Conservation (phyloP, 768 basidiomycete species). For the Boletus tomentosulus region DNA sequence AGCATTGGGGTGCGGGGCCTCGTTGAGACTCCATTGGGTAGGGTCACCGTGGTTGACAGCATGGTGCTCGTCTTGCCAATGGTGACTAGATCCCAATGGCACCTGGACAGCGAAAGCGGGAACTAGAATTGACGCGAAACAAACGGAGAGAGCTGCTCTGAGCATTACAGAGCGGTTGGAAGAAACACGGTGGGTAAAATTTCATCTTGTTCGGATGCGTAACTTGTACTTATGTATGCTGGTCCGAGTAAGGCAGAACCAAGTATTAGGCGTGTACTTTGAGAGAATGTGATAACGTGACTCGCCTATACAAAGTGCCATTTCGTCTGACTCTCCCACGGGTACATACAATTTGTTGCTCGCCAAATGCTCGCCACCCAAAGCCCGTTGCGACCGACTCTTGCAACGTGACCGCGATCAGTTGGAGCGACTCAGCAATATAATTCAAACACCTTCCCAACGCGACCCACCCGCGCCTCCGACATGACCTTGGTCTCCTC, state of each 20-base stretch:
- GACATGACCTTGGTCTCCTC: slow-evolving; percentile 17
- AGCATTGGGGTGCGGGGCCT: slow-evolving; percentile 22
- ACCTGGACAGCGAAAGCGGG: neutral
- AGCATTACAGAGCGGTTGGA: slow-evolving; percentile 4
- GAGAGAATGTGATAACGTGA: no score
- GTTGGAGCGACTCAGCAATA: slow-evolving; percentile 16
- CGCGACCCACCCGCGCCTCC: neutral
- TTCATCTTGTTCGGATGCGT: neutral
- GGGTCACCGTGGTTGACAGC: neutral
- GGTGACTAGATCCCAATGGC: neutral
- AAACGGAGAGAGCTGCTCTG: neutral
- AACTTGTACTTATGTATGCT: no score
- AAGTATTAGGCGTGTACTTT: no score
- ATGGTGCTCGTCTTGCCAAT: neutral
- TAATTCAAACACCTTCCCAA: slow-evolving; percentile 6
- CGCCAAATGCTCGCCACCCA: slow-evolving; percentile 12
- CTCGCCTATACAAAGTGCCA: no score
- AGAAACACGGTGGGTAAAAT: neutral
- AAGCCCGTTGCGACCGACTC: slow-evolving; percentile 18
- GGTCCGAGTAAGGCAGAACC: no score
- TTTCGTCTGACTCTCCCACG: no score
- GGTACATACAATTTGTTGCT: no score
- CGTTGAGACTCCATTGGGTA: slow-evolving; percentile 18
- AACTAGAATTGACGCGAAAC: neutral
- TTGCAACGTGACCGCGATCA: slow-evolving; percentile 17